Percentiles rank a stretch among this genome's conserved stretches.
phyloP scores from a whole-genome alignment of 148 eudicot species.

The Bassia scoparia region DNA sequence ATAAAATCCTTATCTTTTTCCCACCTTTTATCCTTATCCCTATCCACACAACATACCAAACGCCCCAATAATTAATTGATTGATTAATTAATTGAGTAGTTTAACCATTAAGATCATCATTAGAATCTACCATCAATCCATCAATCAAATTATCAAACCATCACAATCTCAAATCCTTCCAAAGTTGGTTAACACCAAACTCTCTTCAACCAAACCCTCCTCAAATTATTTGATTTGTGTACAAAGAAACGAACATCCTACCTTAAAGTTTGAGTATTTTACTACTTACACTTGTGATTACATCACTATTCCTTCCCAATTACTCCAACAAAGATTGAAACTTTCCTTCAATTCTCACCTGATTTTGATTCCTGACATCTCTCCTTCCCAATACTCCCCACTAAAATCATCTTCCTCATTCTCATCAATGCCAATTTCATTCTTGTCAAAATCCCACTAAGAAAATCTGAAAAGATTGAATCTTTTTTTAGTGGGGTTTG shows the following conservation, averaged over 20 bases:
- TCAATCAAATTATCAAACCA: constrained; percentile 6
- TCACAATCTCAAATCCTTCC: neutral
- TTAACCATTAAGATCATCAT: too few species aligned
- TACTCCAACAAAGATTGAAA: constrained; percentile 19
- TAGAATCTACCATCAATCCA: neutral
- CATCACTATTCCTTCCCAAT: constrained; percentile 20
- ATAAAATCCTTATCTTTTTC: too few species aligned
- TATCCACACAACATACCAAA: too few species aligned
- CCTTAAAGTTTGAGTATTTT: neutral
- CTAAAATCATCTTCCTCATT: neutral
- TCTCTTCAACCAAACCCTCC: neutral
- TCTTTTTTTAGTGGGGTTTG: too few species aligned
- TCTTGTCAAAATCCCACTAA: too few species aligned
- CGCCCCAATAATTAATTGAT: too few species aligned
- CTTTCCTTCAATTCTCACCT: constrained; percentile 14
- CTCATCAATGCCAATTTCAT: neutral
- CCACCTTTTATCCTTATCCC: too few species aligned
- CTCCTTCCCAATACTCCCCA: constrained; percentile 21
- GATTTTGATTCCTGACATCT: constrained; percentile 34
- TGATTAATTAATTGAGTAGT: too few species aligned
- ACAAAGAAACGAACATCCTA: constrained; percentile 14
- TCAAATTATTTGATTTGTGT: neutral
- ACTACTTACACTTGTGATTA: neutral
- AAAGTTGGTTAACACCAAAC: constrained; percentile 2
- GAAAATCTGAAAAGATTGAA: too few species aligned